phyloP scores from a whole-genome alignment of 139 green algal species.

The Mychonastes homosphaera region DNA sequence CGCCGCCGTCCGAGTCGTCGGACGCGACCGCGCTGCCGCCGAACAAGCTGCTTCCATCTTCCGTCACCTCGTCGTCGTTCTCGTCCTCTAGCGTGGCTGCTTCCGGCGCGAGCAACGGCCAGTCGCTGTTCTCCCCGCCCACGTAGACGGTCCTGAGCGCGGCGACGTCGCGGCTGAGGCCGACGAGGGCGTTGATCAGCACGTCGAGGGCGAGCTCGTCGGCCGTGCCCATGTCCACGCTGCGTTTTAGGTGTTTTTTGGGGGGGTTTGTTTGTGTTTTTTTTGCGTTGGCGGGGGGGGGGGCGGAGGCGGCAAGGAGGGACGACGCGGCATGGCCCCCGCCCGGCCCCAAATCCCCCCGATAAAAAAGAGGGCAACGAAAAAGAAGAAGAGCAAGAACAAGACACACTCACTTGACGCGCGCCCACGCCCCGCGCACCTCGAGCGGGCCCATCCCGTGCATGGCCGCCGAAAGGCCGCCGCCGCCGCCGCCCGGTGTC shows the following conservation, averaged over 20 bases:
- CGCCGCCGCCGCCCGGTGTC: neutral
- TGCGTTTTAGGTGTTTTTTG: too few relatives aligned
- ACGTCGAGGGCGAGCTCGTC: slow-evolving; percentile 82
- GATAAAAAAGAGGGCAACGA: neutral
- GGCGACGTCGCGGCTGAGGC: slow-evolving; percentile 60
- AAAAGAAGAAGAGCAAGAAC: neutral
- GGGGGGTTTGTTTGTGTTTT: too few relatives aligned
- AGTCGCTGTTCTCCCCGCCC: slow-evolving; percentile 58
- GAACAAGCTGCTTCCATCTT: neutral
- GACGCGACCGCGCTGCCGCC: neutral
- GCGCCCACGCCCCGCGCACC: slow-evolving; percentile 35
- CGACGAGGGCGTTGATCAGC: slow-evolving; percentile 72
- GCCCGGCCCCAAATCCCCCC: neutral
- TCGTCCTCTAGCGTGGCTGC: neutral
- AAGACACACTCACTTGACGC: slow-evolving; percentile 38
- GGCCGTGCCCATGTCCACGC: slow-evolving; percentile 74
- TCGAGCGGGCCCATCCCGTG: slow-evolving; percentile 64
- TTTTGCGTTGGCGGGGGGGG: neutral
- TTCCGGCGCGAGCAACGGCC: slow-evolving; percentile 42
- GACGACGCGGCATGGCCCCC: neutral
- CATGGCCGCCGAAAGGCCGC: slow-evolving; percentile 33
- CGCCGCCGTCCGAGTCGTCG: neutral
- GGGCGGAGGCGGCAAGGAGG: neutral
- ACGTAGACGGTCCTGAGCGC: slow-evolving; percentile 46
- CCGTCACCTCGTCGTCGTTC: slow-evolving; percentile 12